Evolutionary conservation across 2,329 filamentous ascomycete genomes (phyloP).

Genomic region (Cytospora mali): DNA sequence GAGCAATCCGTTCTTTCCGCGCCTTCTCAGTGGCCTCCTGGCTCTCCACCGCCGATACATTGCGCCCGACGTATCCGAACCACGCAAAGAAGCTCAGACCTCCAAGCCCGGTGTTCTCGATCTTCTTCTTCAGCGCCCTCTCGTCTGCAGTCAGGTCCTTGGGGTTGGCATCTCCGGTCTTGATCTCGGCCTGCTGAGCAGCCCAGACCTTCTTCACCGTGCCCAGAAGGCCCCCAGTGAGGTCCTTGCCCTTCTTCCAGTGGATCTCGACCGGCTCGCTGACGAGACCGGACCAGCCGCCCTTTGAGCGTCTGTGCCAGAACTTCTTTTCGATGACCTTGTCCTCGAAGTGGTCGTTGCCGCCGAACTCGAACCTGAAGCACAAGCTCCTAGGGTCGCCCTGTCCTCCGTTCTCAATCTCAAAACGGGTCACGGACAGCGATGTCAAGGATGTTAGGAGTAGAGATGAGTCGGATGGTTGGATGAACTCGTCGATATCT

Average conservation of each 20-base stretch:
- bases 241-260: conserved; percentile 85
- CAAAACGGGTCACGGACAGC: conserved; percentile 78
- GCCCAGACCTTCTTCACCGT: conserved; percentile 71
- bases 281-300: conserved; percentile 75
- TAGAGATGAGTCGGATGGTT: conserved; percentile 75
- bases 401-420: conserved; percentile 62
- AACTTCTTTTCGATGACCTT: conserved; percentile 86
- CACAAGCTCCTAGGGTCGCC: conserved; percentile 81
- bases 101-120: conserved; percentile 62
- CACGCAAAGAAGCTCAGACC: conserved; percentile 83
- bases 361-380: conserved; percentile 76
- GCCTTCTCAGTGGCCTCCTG: conserved; percentile 62
- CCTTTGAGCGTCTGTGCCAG: conserved; percentile 73
- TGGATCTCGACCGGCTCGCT: conserved; percentile 86
- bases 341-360: conserved; percentile 83
- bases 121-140: conserved; percentile 56
- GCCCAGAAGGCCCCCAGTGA: conserved; percentile 78
- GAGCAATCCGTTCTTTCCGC: conserved; percentile 51
- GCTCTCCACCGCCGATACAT: conserved; percentile 73
- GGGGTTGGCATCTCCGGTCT: conserved; percentile 37
- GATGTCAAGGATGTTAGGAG: conserved; percentile 69
- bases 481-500: conserved; percentile 87
- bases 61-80: conserved; percentile 78
- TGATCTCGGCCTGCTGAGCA: conserved; percentile 52
- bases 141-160: conserved; percentile 49